Evolutionary conservation across 352 stramenopile species (phyloP).

Genomic region (Pilasporangium apinafurcum): DNA sequence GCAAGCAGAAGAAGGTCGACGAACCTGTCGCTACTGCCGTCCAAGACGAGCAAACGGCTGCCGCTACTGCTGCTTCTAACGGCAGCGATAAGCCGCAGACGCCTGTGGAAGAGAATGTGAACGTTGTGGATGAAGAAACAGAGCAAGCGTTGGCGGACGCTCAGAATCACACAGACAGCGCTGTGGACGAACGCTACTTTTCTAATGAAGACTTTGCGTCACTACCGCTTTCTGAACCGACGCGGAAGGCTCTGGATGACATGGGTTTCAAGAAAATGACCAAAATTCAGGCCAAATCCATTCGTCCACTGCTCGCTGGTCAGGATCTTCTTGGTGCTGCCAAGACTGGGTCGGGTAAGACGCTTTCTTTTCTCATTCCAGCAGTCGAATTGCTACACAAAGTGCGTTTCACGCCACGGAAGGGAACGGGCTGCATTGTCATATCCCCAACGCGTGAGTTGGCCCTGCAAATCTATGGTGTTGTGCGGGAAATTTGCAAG

Average conservation of each 20-base stretch:
- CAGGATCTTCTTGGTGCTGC: conserved; percentile 97
- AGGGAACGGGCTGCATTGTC: conserved; percentile 97
- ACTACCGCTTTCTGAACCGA: conserved; percentile 90
- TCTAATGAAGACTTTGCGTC: conserved; percentile 85
- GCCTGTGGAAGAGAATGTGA: too few relatives aligned
- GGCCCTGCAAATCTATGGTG: conserved; percentile 98
- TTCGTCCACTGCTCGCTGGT: conserved; percentile 92
- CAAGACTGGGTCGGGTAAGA: conserved; percentile 98
- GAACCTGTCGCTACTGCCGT: too few relatives aligned
- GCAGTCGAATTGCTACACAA: conserved; percentile 95
- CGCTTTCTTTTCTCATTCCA: conserved; percentile 98
- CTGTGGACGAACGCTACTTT: conserved; percentile 81
- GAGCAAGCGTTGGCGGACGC: conserved; percentile 51
- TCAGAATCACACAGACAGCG: conserved; percentile 24
- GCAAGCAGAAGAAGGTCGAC: too few relatives aligned
- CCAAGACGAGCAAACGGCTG: too few relatives aligned
- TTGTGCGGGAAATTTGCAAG: conserved; percentile 95
- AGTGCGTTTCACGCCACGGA: conserved; percentile 93
- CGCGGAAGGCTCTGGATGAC: conserved; percentile 80
- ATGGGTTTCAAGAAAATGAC: conserved; percentile 96
- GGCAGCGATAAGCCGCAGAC: too few relatives aligned
- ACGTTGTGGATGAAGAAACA: conserved; percentile 57
- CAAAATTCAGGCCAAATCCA: conserved; percentile 96
- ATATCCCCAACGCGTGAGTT: conserved; percentile 98
- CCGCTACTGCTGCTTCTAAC: too few relatives aligned